Conservation (phyloP, 2,329 filamentous ascomycete species). For the Hypoxylon sp. region DNA sequence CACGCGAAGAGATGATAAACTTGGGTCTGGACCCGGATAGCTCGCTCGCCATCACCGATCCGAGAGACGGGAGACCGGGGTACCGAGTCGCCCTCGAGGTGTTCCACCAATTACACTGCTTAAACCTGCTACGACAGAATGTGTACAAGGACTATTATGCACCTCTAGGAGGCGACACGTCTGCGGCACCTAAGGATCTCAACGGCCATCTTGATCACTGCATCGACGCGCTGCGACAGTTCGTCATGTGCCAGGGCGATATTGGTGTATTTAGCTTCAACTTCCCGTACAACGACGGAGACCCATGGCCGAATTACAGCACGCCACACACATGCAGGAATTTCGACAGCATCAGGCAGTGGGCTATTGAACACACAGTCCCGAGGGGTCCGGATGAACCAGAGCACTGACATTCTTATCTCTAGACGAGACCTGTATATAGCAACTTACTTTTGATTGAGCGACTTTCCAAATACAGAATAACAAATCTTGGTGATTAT, state of each 20-base stretch:
- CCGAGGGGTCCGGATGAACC: constrained; percentile 52
- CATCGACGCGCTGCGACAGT: constrained; percentile 67
- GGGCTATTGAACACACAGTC: constrained; percentile 67
- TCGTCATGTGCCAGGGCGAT: constrained; percentile 69
- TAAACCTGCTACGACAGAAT: constrained; percentile 64
- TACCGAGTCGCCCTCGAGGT: constrained; percentile 73
- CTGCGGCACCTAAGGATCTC: constrained; percentile 59
- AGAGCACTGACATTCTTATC: constrained; percentile 48
- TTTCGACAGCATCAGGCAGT: constrained; percentile 66
- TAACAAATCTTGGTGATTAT: constrained; percentile 10
- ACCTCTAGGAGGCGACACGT: constrained; percentile 64
- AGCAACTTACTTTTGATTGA: constrained; percentile 13
- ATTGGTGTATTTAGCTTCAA: constrained; percentile 69
- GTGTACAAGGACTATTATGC: constrained; percentile 66
- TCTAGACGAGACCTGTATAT: constrained; percentile 30
- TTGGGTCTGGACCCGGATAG: constrained; percentile 66
- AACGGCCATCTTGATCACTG: constrained; percentile 67
- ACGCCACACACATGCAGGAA: constrained; percentile 69
- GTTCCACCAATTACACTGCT: constrained; percentile 69
- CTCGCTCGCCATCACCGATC: constrained; percentile 69
- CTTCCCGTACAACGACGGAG: constrained; percentile 61
- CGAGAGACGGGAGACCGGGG: constrained; percentile 68
- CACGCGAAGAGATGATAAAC: constrained; percentile 65
- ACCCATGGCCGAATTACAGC: constrained; percentile 69
- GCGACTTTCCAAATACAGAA: constrained; percentile 1